Evolutionary conservation across 805 yeast genomes (phyloP).

Genomic region (Limtongozyma cylindracea): DNA sequence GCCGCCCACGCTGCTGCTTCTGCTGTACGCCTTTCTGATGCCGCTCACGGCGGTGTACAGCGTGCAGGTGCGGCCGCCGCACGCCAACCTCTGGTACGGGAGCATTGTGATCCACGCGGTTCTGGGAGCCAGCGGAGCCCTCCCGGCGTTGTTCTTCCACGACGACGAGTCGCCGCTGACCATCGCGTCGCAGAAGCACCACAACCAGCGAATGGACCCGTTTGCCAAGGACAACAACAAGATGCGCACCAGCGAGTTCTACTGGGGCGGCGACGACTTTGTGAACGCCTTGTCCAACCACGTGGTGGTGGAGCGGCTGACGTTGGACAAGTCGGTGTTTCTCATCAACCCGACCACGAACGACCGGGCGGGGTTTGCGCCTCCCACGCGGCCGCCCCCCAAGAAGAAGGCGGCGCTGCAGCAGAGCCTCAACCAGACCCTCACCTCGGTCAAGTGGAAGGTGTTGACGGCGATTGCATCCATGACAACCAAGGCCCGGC

Average conservation of each 20-base stretch:
- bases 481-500: constrained; percentile 23
- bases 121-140: constrained; percentile 28
- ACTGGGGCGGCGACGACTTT: constrained; percentile 87
- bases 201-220: constrained; percentile 48
- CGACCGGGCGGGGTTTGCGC: constrained; percentile 33
- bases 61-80: constrained; percentile 63
- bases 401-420: constrained; percentile 1
- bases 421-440: constrained; percentile 14
- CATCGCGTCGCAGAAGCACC: constrained; percentile 25
- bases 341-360: constrained; percentile 57
- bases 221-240: constrained; percentile 27
- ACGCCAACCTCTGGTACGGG: constrained; percentile 82
- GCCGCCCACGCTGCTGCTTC: constrained; percentile 14
- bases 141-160: constrained; percentile 81
- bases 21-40: constrained; percentile 47
- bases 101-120: constrained; percentile 53
- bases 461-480: constrained; percentile 67
- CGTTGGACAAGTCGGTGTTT: constrained; percentile 45
- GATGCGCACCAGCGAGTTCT: constrained; percentile 22
- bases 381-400: constrained; percentile 4
- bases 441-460: constrained; percentile 65
- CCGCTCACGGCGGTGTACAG: constrained; percentile 41
- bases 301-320: constrained; percentile 40
- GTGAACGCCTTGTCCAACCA: constrained; percentile 23
- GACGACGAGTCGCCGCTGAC: constrained; percentile 74